Conservation (phyloP, 2,329 filamentous ascomycete genomes). For the Neonectria magnoliae region DNA sequence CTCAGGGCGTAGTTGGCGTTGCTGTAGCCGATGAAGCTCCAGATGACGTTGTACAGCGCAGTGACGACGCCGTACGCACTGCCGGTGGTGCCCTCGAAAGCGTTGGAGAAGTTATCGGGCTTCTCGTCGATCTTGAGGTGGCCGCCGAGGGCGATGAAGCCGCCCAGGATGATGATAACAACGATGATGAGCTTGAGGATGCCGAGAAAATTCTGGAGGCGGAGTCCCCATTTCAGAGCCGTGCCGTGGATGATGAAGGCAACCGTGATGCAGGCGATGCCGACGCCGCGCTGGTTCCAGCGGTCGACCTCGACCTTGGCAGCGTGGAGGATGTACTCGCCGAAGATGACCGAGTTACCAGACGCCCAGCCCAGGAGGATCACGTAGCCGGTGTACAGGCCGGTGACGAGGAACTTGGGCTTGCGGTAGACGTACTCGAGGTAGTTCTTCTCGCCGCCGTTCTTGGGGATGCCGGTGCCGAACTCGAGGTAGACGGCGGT, state of each 20-base stretch:
- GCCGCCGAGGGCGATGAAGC: slow-evolving; percentile 70
- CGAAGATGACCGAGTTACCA: slow-evolving; percentile 75
- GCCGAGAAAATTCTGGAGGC: slow-evolving; percentile 73
- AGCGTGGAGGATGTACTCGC: slow-evolving; percentile 75
- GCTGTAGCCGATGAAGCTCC: slow-evolving; percentile 74
- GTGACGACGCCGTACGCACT: slow-evolving; percentile 75
- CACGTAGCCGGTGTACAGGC: slow-evolving; percentile 69
- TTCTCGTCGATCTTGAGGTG: slow-evolving; percentile 67
- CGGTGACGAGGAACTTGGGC: slow-evolving; percentile 69
- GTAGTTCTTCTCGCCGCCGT: slow-evolving; percentile 75
- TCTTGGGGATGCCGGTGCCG: slow-evolving; percentile 71
- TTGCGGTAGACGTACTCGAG: slow-evolving; percentile 71
- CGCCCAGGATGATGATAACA: slow-evolving; percentile 71
- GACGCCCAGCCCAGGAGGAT: slow-evolving; percentile 73
- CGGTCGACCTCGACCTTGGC: slow-evolving; percentile 68
- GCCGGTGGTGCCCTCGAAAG: slow-evolving; percentile 73
- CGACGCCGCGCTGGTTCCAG: slow-evolving; percentile 75
- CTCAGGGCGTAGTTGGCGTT: slow-evolving; percentile 74
- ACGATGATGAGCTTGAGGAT: slow-evolving; percentile 73
- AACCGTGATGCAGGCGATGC: slow-evolving; percentile 71
- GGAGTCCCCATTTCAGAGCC: slow-evolving; percentile 72
- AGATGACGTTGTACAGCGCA: slow-evolving; percentile 77
- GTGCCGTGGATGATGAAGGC: slow-evolving; percentile 74
- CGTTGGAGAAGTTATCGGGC: slow-evolving; percentile 70
- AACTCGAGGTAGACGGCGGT: slow-evolving; percentile 74